phyloP scores from a whole-genome alignment of 1,284 basidiomycete species.

The Psilocybe mexicana region DNA sequence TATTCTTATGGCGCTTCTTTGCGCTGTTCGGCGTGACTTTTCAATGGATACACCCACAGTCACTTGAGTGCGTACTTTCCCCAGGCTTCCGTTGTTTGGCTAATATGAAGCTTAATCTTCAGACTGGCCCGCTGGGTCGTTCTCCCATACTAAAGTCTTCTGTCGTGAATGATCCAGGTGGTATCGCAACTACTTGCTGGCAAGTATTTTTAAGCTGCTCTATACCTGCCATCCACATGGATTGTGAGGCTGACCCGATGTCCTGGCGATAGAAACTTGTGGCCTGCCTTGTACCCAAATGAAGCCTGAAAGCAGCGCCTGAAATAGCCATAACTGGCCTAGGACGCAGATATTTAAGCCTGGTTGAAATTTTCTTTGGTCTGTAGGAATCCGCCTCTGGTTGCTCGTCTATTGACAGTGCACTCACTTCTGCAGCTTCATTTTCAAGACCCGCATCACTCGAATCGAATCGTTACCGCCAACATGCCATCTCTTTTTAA shows the following conservation, averaged over 20 bases:
- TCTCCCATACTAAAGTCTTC: slow-evolving; percentile 2
- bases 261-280: slow-evolving; percentile 12
- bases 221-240: slow-evolving; percentile 16
- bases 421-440: background rate
- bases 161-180: background rate
- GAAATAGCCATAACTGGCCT: background rate
- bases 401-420: background rate
- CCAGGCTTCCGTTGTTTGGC: background rate
- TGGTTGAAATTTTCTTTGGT: background rate
- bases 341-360: slow-evolving; percentile 7
- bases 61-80: background rate
- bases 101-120: background rate
- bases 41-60: background rate
- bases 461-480: background rate
- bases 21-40: slow-evolving; percentile 3
- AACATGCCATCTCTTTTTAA: slow-evolving; percentile 14
- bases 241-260: slow-evolving; percentile 8
- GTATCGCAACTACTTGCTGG: slow-evolving; percentile 9
- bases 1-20: background rate
- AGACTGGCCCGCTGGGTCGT: background rate
- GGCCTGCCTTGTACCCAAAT: background rate
- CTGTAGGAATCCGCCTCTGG: background rate
- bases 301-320: background rate
- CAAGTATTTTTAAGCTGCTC: background rate
- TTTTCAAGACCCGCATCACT: no score